Conservation (phyloP, 768 basidiomycete genomes). For the Pleurotus cornucopiae region DNA sequence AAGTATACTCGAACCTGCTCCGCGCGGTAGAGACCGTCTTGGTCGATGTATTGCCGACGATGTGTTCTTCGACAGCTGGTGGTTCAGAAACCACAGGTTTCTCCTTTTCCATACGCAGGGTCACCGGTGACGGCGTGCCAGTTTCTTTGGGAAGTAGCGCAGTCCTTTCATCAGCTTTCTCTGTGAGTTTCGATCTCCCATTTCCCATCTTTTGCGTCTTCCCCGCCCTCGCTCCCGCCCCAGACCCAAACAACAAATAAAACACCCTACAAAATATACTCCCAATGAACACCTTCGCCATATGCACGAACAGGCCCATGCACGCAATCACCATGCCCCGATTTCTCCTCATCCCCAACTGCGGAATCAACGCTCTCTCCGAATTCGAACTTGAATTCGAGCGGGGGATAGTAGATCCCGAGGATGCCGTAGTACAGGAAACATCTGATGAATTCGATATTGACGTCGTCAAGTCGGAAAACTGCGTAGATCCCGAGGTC, state of each 20-base stretch:
- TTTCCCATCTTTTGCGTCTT: neutral
- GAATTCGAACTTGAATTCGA: neutral
- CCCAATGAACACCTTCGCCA: slow-evolving; percentile 5
- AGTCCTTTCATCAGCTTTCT: neutral
- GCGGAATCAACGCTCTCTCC: neutral
- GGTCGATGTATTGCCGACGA: no score
- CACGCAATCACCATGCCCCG: neutral
- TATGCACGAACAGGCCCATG: slow-evolving; percentile 6
- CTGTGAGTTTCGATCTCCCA: no score
- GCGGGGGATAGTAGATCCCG: neutral
- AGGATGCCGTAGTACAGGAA: neutral
- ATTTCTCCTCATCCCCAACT: neutral
- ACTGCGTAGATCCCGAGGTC: neutral
- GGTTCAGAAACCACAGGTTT: no score
- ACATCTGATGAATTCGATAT: neutral
- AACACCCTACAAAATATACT: slow-evolving; percentile 3
- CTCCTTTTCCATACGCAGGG: no score
- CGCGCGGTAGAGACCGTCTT: no score
- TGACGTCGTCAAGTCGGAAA: neutral
- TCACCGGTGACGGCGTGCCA: neutral
- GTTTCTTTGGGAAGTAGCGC: neutral
- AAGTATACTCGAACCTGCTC: neutral
- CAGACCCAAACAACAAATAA: neutral
- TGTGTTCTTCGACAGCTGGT: no score
- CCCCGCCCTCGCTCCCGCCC: neutral